These are phyloP conservation scores for Rosa hybrid DNA, from an alignment of 331 rosid species.

Conservation along the genomic window DNA sequence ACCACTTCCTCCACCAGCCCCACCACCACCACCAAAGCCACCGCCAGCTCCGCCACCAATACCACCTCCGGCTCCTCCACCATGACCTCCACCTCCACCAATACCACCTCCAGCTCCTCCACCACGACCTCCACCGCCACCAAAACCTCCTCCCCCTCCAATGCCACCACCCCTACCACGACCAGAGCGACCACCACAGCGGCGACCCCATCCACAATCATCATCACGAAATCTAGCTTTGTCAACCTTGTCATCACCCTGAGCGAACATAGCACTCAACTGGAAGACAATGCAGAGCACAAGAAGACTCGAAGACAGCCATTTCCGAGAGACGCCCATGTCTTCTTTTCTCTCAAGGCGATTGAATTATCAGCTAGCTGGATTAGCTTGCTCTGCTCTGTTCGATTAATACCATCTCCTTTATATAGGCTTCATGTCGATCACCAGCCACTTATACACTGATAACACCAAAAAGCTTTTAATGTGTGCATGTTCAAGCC, in stretches of 20 bases:
- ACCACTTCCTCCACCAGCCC: conserved; percentile 37
- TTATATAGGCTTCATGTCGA: conserved; percentile 46
- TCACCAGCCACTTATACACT: conserved; percentile 4
- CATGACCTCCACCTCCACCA: conserved; percentile 28
- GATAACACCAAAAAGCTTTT: conserved; percentile 22
- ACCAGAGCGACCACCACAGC: conserved; percentile 36
- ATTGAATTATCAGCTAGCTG: not conserved
- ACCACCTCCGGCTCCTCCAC: conserved; percentile 24
- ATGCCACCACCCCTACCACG: conserved; percentile 24
- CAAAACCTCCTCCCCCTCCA: conserved; percentile 25
- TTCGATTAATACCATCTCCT: not conserved
- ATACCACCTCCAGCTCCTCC: conserved; percentile 42
- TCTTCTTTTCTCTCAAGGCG: not conserved
- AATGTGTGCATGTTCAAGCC: conserved; percentile 41
- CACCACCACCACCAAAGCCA: conserved; percentile 22
- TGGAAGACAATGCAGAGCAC: conserved; percentile 56
- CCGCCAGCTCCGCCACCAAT: conserved; percentile 11
- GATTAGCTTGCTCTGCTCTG: not conserved
- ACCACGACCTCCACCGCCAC: not conserved
- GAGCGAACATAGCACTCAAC: conserved; percentile 31
- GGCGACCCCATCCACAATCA: conserved; percentile 50
- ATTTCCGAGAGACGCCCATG: conserved; percentile 45
- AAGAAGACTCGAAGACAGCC: conserved; percentile 44
- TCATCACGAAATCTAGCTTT: conserved; percentile 40
- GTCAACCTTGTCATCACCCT: conserved; percentile 55